A percentile compares a stretch with the other conserved stretches of the same genome.
phyloP scores from a whole-genome alignment of 345 rosid genomes.

The Murraya paniculata region DNA sequence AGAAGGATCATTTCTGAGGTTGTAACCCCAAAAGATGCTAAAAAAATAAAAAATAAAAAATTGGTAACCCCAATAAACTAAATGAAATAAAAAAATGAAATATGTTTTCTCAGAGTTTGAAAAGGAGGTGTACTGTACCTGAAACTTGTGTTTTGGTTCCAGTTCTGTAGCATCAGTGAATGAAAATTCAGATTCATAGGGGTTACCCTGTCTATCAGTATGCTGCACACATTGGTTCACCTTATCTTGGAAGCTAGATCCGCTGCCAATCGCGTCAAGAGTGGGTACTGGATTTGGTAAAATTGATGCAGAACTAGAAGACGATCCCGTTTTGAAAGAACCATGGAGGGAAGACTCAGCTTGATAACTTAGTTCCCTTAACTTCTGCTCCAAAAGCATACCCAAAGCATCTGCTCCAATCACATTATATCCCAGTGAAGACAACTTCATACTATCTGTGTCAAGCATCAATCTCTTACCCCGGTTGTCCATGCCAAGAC shows the following conservation, averaged over 20 bases:
- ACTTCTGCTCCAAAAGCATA: constrained; percentile 80
- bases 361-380: constrained; percentile 60
- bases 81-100: not conserved
- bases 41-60: not conserved
- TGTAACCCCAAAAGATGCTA: not conserved
- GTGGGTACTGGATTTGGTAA: constrained; percentile 25
- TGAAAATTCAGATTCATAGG: constrained; percentile 22
- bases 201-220: constrained; percentile 24
- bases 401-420: constrained; percentile 81
- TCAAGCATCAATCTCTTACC: constrained; percentile 51
- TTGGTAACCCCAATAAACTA: not conserved
- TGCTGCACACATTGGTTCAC: constrained; percentile 9
- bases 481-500: constrained; percentile 27
- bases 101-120: not conserved
- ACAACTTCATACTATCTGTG: constrained; percentile 36
- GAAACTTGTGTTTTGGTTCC: constrained; percentile 36
- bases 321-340: constrained; percentile 31
- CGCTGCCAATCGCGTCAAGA: constrained; percentile 17
- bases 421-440: constrained; percentile 58
- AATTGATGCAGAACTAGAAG: constrained; percentile 31
- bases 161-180: constrained; percentile 22
- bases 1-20: not conserved
- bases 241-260: constrained; percentile 16
- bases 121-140: constrained; percentile 34
- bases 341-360: constrained; percentile 52